Conservation (phyloP, 2,329 filamentous ascomycete genomes). For the Rugonectria rugulosa region DNA sequence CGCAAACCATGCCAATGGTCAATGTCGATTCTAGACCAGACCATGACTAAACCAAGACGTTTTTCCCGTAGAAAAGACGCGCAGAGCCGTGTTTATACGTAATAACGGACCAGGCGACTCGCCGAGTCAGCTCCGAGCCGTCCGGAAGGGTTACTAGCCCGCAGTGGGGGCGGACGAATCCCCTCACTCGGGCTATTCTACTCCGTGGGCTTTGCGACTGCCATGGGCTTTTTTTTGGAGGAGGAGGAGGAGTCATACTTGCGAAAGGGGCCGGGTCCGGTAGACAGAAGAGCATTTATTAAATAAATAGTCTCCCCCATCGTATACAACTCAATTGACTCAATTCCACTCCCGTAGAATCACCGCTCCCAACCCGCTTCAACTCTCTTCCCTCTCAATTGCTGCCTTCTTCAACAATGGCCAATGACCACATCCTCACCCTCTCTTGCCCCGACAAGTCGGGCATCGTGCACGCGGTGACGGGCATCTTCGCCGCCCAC, state of each 20-base stretch:
- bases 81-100: background rate
- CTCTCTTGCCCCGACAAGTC: conserved; percentile 85
- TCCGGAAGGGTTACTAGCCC: conserved; percentile 31
- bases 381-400: background rate
- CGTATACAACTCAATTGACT: background rate
- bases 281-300: background rate
- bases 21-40: too few species aligned
- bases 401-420: conserved; percentile 41
- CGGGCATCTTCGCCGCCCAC: conserved; percentile 75
- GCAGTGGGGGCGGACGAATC: conserved; percentile 32
- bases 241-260: conserved; percentile 9
- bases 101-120: too few species aligned
- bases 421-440: conserved; percentile 75
- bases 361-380: background rate
- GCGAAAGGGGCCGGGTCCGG: background rate
- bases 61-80: background rate
- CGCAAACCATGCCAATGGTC: too few species aligned
- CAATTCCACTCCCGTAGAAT: background rate
- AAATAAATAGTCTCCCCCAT: background rate
- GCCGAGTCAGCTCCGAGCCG: conserved; percentile 17
- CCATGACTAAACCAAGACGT: too few species aligned
- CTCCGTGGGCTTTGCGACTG: background rate
- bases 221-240: too few species aligned
- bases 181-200: conserved; percentile 6
- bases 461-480: conserved; percentile 86